Conservation (phyloP, 257 asterid species). For the Solanum neorickii region DNA sequence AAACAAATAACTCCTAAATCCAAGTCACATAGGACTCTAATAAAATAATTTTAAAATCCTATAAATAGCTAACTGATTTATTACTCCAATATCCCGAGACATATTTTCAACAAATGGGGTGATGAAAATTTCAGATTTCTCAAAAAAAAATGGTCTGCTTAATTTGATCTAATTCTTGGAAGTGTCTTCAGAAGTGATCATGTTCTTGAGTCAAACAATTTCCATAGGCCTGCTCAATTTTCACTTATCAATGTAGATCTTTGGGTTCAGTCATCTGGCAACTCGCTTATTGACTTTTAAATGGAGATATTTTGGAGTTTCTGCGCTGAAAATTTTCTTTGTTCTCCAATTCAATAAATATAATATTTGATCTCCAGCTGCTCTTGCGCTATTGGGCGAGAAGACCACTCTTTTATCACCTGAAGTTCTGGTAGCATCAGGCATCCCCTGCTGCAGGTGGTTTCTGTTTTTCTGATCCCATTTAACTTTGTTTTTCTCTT, state of each 20-base stretch:
- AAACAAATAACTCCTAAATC: too few species aligned
- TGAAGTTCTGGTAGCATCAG: slow-evolving; percentile 60
- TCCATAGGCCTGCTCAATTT: background rate
- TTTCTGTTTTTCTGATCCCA: slow-evolving; percentile 11
- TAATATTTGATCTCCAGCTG: slow-evolving; percentile 48
- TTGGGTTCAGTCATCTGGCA: background rate
- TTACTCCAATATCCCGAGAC: too few species aligned
- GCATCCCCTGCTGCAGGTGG: slow-evolving; percentile 97
- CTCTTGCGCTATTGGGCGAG: slow-evolving; percentile 81
- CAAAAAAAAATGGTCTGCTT: background rate
- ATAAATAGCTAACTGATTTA: too few species aligned
- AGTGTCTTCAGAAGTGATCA: background rate
- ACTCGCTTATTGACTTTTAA: background rate
- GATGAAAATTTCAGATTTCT: background rate
- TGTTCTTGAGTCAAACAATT: background rate
- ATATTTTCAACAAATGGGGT: background rate
- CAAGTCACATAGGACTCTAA: too few species aligned
- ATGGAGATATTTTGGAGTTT: background rate
- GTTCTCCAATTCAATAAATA: slow-evolving; percentile 16
- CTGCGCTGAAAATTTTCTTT: slow-evolving; percentile 1
- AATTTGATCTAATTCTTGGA: background rate
- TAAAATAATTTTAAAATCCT: too few species aligned
- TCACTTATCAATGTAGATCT: background rate
- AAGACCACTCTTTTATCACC: slow-evolving; percentile 94
- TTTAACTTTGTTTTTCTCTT: background rate